A percentile compares a stretch with the other conserved stretches of the same genome.
phyloP scores from a whole-genome alignment of 1,139 yeast genomes.

The Candida tunisiensis region DNA sequence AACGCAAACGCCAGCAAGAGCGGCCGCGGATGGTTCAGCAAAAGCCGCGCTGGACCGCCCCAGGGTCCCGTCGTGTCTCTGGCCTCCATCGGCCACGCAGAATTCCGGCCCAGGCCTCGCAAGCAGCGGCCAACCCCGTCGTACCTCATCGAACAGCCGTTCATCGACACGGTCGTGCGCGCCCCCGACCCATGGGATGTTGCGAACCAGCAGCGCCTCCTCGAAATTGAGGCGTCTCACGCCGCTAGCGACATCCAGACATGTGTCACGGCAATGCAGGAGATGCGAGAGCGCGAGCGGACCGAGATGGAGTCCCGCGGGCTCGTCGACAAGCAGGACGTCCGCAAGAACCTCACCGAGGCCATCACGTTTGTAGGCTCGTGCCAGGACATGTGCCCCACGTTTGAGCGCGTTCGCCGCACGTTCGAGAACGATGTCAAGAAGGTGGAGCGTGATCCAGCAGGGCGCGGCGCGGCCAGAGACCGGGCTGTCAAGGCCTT shows the following conservation, averaged over 20 bases:
- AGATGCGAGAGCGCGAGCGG: conserved; percentile 64
- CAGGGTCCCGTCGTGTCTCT: no score
- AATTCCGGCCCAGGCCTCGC: conserved; percentile 3
- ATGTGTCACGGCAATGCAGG: conserved; percentile 43
- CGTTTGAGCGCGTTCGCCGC: conserved; percentile 80
- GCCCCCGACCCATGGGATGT: conserved; percentile 30
- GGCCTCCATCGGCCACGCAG: neutral
- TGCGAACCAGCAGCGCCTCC: conserved; percentile 33
- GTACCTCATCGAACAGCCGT: conserved; percentile 1
- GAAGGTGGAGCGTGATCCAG: conserved; percentile 47
- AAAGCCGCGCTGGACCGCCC: no score
- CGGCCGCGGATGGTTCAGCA: no score
- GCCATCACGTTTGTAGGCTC: conserved; percentile 83
- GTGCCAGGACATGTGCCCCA: conserved; percentile 90
- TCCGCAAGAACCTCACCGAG: conserved; percentile 63
- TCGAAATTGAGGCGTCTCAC: conserved; percentile 22
- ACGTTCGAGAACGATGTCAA: conserved; percentile 79
- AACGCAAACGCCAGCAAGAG: no score
- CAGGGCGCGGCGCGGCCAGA: conserved; percentile 44
- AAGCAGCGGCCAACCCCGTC: conserved; percentile 2
- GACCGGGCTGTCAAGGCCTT: conserved; percentile 75
- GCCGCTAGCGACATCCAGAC: conserved; percentile 26
- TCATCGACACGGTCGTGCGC: conserved; percentile 2
- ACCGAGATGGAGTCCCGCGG: conserved; percentile 66
- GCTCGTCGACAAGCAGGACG: conserved; percentile 77